These are phyloP conservation scores for Mycena floridula DNA, from an alignment of 768 basidiomycete genomes.

Conservation along the genomic window DNA sequence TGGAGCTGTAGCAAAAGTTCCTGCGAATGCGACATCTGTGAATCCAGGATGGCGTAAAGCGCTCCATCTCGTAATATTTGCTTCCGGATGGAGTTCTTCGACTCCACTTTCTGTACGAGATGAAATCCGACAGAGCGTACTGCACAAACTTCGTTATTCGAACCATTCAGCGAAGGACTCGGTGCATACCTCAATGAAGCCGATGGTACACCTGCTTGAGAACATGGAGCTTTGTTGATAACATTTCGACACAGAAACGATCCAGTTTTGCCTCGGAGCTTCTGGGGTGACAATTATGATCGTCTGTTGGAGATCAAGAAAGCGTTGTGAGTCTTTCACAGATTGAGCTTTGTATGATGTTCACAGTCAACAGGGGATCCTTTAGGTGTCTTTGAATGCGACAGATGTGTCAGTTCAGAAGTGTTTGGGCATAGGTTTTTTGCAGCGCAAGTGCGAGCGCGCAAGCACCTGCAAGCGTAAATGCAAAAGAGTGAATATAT, in stretches of 20 bases:
- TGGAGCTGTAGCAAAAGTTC: conserved; percentile 4
- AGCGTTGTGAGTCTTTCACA: conserved; percentile 1
- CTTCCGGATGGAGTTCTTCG: conserved; percentile 3
- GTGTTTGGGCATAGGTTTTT: too few species aligned
- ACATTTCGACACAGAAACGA: too few species aligned
- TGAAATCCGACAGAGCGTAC: neutral
- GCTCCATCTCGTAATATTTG: conserved; percentile 3
- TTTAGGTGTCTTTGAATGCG: conserved; percentile 7
- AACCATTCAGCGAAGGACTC: conserved; percentile 5
- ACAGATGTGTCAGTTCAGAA: conserved; percentile 6
- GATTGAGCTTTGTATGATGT: neutral
- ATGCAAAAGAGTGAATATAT: too few species aligned
- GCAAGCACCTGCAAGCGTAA: too few species aligned
- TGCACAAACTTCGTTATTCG: conserved; percentile 1
- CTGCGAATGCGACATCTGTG: conserved; percentile 2
- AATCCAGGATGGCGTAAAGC: conserved; percentile 9
- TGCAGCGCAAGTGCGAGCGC: too few species aligned
- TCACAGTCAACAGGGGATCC: conserved; percentile 1
- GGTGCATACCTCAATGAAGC: conserved; percentile 8
- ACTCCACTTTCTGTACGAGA: conserved; percentile 1
- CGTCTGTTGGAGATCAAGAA: conserved; percentile 6
- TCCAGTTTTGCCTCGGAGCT: conserved; percentile 5
- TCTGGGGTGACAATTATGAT: conserved; percentile 8
- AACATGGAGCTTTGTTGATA: too few species aligned
- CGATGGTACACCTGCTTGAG: too few species aligned